These are phyloP conservation scores for Candida xyloterini DNA, from an alignment of 805 yeast species.

Conservation along the genomic window DNA sequence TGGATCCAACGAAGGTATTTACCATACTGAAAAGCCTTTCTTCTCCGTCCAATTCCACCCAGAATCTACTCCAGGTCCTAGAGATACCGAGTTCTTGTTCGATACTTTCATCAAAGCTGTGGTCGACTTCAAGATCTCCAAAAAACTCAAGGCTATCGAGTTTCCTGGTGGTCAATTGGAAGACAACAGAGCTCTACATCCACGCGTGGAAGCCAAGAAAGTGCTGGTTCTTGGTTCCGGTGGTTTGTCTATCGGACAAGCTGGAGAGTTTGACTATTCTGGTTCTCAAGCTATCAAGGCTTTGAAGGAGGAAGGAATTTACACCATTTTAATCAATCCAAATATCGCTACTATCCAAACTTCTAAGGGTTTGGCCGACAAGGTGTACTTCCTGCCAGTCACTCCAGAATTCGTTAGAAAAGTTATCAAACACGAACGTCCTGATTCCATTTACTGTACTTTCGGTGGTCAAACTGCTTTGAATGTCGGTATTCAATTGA, in stretches of 20 bases:
- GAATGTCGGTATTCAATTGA: conserved; percentile 90
- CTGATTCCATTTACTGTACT: conserved; percentile 95
- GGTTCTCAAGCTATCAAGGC: conserved; percentile 99
- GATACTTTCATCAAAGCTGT: conserved; percentile 89
- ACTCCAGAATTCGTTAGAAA: conserved; percentile 95
- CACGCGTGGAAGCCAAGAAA: conserved; percentile 82
- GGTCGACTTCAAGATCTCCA: conserved; percentile 55
- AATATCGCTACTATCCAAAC: conserved; percentile 98
- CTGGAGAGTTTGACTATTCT: conserved; percentile 98
- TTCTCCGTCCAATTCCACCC: conserved; percentile 99
- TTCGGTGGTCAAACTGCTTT: conserved; percentile 99
- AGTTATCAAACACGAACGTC: conserved; percentile 90
- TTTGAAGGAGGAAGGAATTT: conserved; percentile 94
- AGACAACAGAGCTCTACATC: conserved; percentile 73
- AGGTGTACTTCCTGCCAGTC: conserved; percentile 97
- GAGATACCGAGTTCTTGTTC: conserved; percentile 96
- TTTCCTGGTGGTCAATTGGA: conserved; percentile 87
- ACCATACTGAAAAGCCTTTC: conserved; percentile 79
- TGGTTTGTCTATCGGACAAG: conserved; percentile 98
- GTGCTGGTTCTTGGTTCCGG: conserved; percentile 95
- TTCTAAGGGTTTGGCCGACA: conserved; percentile 95
- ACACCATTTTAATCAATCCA: conserved; percentile 93
- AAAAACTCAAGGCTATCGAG: conserved; percentile 61
- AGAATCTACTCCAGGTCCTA: conserved; percentile 98
- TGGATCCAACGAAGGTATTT: conserved; percentile 97